Conservation (phyloP, 148 eudicot species). For the Camellia lanceoleosa region DNA sequence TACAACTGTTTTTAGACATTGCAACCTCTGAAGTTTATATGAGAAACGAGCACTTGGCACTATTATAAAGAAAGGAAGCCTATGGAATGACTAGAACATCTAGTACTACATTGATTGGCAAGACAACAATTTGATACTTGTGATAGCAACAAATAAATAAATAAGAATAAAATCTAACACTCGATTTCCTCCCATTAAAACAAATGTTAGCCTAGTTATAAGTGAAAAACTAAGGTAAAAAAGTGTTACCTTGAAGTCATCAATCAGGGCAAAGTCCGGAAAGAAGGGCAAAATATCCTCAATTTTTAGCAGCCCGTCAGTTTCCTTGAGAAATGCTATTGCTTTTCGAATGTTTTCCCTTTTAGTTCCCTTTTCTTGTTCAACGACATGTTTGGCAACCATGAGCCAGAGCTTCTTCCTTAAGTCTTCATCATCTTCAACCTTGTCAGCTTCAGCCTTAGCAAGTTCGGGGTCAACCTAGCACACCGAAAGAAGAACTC, state of each 20-base stretch:
- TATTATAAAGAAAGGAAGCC: neutral
- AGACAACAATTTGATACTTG: neutral
- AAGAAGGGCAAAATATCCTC: constrained; percentile 98
- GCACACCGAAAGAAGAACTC: too few species aligned
- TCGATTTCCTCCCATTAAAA: neutral
- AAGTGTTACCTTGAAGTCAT: constrained; percentile 81
- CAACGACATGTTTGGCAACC: too few species aligned
- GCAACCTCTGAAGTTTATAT: neutral
- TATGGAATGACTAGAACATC: neutral
- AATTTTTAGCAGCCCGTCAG: constrained; percentile 91
- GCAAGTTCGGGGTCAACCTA: too few species aligned
- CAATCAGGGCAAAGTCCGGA: constrained; percentile 94
- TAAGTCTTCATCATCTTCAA: too few species aligned
- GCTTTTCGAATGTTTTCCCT: constrained; percentile 98
- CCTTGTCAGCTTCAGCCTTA: too few species aligned
- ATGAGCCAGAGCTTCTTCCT: too few species aligned
- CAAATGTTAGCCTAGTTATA: neutral
- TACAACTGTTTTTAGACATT: too few species aligned
- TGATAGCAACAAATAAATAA: neutral
- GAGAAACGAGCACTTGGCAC: neutral
- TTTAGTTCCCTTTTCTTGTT: constrained; percentile 55
- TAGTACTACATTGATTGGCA: constrained; percentile 1
- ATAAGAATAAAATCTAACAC: constrained; percentile 1
- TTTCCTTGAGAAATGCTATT: constrained; percentile 94
- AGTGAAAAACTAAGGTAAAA: neutral